phyloP scores from a whole-genome alignment of 2,329 filamentous ascomycete species.

The Colletotrichum nymphaeae region DNA sequence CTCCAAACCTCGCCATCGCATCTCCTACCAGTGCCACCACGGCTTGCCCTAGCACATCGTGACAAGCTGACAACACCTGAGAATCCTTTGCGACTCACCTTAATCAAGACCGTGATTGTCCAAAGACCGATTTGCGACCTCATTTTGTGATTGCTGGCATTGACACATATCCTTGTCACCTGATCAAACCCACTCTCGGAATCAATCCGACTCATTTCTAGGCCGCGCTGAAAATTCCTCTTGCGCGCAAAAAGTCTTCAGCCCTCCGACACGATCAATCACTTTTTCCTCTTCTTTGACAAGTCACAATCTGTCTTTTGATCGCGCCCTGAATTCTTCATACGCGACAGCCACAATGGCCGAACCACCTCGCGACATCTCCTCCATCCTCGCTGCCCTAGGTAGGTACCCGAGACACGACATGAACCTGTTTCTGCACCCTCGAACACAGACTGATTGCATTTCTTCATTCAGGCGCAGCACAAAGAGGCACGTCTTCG shows the following conservation, averaged over 20 bases:
- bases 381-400: constrained; percentile 61
- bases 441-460: constrained; percentile 31
- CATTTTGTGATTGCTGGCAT: constrained; percentile 7
- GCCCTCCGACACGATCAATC: not conserved
- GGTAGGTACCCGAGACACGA: constrained; percentile 49
- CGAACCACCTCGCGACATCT: constrained; percentile 53
- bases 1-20: constrained; percentile 24
- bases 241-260: constrained; percentile 17
- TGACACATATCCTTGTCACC: constrained; percentile 19
- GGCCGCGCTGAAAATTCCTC: constrained; percentile 30
- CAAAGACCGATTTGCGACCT: not conserved
- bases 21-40: constrained; percentile 1
- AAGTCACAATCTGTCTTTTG: not conserved
- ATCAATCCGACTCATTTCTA: not conserved
- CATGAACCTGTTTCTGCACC: constrained; percentile 16
- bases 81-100: not conserved
- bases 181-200: constrained; percentile 29
- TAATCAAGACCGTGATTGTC: not conserved
- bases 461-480: constrained; percentile 46
- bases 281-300: not conserved
- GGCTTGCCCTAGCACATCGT: constrained; percentile 12
- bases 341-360: constrained; percentile 45
- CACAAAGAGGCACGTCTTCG: constrained; percentile 55
- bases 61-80: constrained; percentile 12
- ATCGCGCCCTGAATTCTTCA: not conserved